phyloP scores from a whole-genome alignment of 768 basidiomycete genomes.

The Kwoniella pini region DNA sequence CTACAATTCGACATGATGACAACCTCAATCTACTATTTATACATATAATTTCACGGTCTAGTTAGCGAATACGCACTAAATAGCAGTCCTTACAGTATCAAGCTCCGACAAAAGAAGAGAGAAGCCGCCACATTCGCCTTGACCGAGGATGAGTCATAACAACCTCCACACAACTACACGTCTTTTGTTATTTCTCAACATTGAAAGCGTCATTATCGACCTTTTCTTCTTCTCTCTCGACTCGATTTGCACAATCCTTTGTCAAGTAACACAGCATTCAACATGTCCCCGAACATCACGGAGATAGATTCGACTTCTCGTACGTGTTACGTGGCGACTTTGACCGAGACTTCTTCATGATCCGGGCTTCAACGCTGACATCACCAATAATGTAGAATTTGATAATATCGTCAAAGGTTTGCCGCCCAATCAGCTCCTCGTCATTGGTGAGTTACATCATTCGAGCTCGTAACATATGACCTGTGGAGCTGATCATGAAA shows the following conservation, averaged over 20 bases:
- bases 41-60: too few relatives aligned
- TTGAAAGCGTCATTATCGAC: background rate
- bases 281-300: conserved; percentile 42
- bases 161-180: background rate
- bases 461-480: background rate
- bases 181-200: background rate
- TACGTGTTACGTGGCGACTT: conserved; percentile 11
- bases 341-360: too few relatives aligned
- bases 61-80: too few relatives aligned
- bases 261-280: conserved; percentile 3
- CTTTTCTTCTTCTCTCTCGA: background rate
- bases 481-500: conserved; percentile 1
- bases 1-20: too few relatives aligned
- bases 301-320: conserved; percentile 38
- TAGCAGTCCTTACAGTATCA: too few relatives aligned
- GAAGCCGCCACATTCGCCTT: too few relatives aligned
- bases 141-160: too few relatives aligned
- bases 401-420: conserved; percentile 42
- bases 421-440: conserved; percentile 42
- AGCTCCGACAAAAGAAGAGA: too few relatives aligned
- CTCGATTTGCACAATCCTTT: background rate
- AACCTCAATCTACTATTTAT: too few relatives aligned
- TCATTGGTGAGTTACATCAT: conserved; percentile 38
- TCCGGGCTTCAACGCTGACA: background rate
- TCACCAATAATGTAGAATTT: conserved; percentile 34